Percentiles rank a stretch among this genome's conserved stretches.
phyloP scores from a whole-genome alignment of 139 green algal genomes.

The Chlorella ohadii region DNA sequence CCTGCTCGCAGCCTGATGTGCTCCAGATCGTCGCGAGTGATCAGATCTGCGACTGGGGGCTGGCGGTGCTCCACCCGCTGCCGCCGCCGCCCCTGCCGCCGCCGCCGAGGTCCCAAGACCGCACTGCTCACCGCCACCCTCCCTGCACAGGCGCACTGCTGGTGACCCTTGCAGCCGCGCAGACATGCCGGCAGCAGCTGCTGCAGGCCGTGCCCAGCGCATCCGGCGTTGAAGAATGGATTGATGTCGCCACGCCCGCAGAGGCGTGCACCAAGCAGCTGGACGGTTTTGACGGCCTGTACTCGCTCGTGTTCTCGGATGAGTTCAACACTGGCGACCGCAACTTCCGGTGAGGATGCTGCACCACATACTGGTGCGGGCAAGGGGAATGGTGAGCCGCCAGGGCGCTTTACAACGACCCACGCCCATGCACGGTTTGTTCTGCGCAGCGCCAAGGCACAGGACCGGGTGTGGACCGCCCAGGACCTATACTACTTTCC shows the following conservation, averaged over 20 bases:
- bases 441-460: background rate
- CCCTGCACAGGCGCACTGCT: background rate
- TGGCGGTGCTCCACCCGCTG: no score
- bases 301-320: slow-evolving; percentile 57
- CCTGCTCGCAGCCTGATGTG: no score
- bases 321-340: slow-evolving; percentile 53
- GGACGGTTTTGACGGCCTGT: slow-evolving; percentile 15
- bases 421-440: no score
- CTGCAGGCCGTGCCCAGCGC: background rate
- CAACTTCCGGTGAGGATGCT: slow-evolving; percentile 31
- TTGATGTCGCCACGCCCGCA: slow-evolving; percentile 41
- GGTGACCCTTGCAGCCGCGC: background rate
- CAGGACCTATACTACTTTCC: slow-evolving; percentile 52
- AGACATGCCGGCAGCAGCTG: slow-evolving; percentile 7
- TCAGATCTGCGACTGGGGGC: no score
- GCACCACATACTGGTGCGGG: no score
- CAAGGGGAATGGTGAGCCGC: no score
- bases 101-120: no score
- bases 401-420: no score
- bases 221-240: slow-evolving; percentile 23
- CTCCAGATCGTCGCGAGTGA: no score
- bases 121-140: no score
- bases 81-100: no score
- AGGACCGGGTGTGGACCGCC: slow-evolving; percentile 44
- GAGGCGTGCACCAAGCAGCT: slow-evolving; percentile 41